Evolutionary conservation across 2,329 filamentous ascomycete genomes (phyloP), one percentile per base, ranked within the genome.

Genomic region (Colletotrichum karsti): DNA sequence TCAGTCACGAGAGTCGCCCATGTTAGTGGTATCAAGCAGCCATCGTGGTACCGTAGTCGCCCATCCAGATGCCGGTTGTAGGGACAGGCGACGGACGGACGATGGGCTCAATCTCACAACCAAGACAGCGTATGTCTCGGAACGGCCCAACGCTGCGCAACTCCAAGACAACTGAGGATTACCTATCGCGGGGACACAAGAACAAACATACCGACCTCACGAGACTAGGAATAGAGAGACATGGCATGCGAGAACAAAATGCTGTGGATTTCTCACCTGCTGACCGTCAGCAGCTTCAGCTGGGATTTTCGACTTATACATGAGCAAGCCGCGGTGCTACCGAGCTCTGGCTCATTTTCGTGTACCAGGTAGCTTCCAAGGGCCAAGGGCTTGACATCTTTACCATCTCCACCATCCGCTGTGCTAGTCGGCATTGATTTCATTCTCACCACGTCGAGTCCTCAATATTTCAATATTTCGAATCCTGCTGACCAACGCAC

Each of bases 301-400:
- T n/a, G 35, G 20, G 22, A 18, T 30, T 18, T n/a, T 51, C 42
- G 24, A 42, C 30, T 28, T 37, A 39, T 30, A 18, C 37, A 44
- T 42, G 59, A 54, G 13, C 22, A 48, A 44, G 33, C 30, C 44
- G 26, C 63, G 51, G 26, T 39, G 64, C 42, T 59, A 53, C 51
- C 51, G 5, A 50, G 35, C 46, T 42, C 50, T 42, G 39, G 59
- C 64, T 63, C n/a, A n/a, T n/a, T n/a, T n/a, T n/a, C n/a, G n/a
- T n/a, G n/a, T n/a, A n/a, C n/a, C n/a, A n/a, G n/a, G 42, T 53
- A 51, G 56, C 26, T 51, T 30, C 42, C 35, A 46, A 18, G n/a
- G 33, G 39, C 7, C 53, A 58, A 58, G 64, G 53, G n/a, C 42
- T 54, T 28, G 39, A n/a, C 15, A 35, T 12, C 51, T 51, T 50